Percentiles rank a stretch among this genome's conserved stretches.
These are phyloP conservation scores for Metschnikowia anglica DNA, from an alignment of 805 yeast genomes.

Conservation along the genomic window DNA sequence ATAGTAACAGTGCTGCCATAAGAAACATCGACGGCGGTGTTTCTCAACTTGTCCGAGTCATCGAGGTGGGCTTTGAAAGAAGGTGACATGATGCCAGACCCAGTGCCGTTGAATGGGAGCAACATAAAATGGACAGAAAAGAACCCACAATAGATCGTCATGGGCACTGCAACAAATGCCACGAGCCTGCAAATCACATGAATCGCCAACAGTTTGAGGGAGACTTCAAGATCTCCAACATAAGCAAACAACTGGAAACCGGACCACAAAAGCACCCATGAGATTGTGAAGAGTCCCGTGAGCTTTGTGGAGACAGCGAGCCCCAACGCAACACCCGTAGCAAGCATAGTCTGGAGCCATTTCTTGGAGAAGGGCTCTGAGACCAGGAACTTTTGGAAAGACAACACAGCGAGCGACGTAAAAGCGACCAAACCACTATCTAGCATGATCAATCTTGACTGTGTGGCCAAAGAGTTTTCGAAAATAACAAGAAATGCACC, in stretches of 20 bases:
- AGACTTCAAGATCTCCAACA: slow-evolving; percentile 63
- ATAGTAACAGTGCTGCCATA: slow-evolving; percentile 71
- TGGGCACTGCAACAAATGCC: slow-evolving; percentile 54
- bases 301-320: slow-evolving; percentile 61
- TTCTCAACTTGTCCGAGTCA: slow-evolving; percentile 36
- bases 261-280: slow-evolving; percentile 57
- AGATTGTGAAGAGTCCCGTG: slow-evolving; percentile 66
- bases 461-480: slow-evolving; percentile 66
- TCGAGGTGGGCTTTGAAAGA: slow-evolving; percentile 60
- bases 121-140: slow-evolving; percentile 57
- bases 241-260: slow-evolving; percentile 61
- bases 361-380: slow-evolving; percentile 41
- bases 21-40: slow-evolving; percentile 61
- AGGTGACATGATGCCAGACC: slow-evolving; percentile 63
- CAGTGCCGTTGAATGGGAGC: slow-evolving; percentile 52
- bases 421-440: slow-evolving; percentile 47
- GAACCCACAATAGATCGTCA: slow-evolving; percentile 52
- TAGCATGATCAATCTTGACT: slow-evolving; percentile 49
- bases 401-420: slow-evolving; percentile 48
- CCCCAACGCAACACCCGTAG: slow-evolving; percentile 55
- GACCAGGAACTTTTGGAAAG: slow-evolving; percentile 49
- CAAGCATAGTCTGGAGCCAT: slow-evolving; percentile 55
- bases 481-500: slow-evolving; percentile 53
- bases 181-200: slow-evolving; percentile 42
- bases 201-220: slow-evolving; percentile 35